Evolutionary conservation across 768 basidiomycete genomes (phyloP).

Genomic region (Termitomyces sp.): DNA sequence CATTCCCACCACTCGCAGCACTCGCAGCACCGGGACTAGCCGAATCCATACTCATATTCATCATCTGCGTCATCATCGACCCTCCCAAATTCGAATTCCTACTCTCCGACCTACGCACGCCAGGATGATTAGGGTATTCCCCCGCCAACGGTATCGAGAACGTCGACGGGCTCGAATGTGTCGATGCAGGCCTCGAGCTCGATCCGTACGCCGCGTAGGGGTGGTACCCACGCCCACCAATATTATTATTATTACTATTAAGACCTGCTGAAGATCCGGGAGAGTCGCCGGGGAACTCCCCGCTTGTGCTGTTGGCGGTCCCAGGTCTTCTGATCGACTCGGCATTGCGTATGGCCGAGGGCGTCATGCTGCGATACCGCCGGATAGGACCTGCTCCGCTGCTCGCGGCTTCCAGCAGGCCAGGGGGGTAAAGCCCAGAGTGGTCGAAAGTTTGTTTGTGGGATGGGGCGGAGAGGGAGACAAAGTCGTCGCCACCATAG

Average conservation of each 20-base stretch:
- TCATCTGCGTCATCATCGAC: conserved; percentile 43
- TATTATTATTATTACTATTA: no score
- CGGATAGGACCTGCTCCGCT: conserved; percentile 58
- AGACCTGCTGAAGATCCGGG: conserved; percentile 29
- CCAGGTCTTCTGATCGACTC: conserved; percentile 49
- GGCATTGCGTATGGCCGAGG: conserved; percentile 53
- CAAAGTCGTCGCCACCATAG: conserved; percentile 25
- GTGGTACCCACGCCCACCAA: conserved; percentile 49
- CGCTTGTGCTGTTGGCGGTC: conserved; percentile 38
- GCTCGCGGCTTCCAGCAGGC: conserved; percentile 31
- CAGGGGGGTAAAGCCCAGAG: conserved; percentile 45
- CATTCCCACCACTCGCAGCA: not conserved
- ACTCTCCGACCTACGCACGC: conserved; percentile 34
- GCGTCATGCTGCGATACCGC: conserved; percentile 77
- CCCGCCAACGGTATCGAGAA: conserved; percentile 36
- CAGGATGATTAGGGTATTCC: conserved; percentile 26
- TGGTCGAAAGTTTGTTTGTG: conserved; percentile 70
- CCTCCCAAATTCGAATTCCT: conserved; percentile 38
- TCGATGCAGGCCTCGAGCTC: conserved; percentile 37
- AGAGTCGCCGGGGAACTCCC: conserved; percentile 33
- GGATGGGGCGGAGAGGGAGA: conserved; percentile 65
- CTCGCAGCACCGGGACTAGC: not conserved
- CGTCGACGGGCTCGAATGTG: conserved; percentile 46
- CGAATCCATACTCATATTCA: conserved; percentile 31
- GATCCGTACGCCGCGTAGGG: conserved; percentile 48